Evolutionary conservation across 345 rosid species (phyloP).

Genomic region (Brassica rapa): DNA sequence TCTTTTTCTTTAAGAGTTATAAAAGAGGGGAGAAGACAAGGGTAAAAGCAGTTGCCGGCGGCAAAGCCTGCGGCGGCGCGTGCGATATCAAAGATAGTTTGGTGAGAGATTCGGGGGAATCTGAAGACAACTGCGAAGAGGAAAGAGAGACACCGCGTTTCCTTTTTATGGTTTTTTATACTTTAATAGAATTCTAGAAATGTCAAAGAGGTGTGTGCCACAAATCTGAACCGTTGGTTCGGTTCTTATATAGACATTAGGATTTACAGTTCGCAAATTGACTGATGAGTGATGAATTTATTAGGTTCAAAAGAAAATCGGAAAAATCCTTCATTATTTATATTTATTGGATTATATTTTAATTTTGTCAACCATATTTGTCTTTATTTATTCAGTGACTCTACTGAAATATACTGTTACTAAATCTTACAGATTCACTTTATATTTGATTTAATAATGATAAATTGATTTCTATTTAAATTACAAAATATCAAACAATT

Average conservation of each 20-base stretch:
- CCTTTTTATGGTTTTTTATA: too few relatives aligned
- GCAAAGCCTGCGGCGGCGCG: constrained; percentile 2
- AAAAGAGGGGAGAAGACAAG: not conserved
- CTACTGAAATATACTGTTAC: too few relatives aligned
- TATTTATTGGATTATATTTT: too few relatives aligned
- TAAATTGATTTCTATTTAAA: too few relatives aligned
- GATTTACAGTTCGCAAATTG: not conserved
- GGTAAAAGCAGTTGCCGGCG: not conserved
- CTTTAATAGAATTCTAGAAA: not conserved
- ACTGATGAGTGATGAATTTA: not conserved
- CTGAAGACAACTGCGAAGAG: not conserved
- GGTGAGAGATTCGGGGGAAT: not conserved
- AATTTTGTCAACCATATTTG: too few relatives aligned
- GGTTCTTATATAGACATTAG: not conserved
- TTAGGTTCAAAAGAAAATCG: too few relatives aligned
- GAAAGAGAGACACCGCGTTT: not conserved
- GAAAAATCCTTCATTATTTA: too few relatives aligned
- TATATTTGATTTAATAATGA: too few relatives aligned
- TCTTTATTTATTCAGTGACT: too few relatives aligned
- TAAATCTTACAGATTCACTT: too few relatives aligned
- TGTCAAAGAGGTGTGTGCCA: not conserved
- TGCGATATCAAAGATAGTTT: not conserved
- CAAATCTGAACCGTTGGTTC: constrained; percentile 15
- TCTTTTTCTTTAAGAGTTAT: not conserved
- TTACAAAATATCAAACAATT: too few relatives aligned